Evolutionary conservation across 2,329 filamentous ascomycete genomes (phyloP).

Genomic region (Fusarium phyllophilum): DNA sequence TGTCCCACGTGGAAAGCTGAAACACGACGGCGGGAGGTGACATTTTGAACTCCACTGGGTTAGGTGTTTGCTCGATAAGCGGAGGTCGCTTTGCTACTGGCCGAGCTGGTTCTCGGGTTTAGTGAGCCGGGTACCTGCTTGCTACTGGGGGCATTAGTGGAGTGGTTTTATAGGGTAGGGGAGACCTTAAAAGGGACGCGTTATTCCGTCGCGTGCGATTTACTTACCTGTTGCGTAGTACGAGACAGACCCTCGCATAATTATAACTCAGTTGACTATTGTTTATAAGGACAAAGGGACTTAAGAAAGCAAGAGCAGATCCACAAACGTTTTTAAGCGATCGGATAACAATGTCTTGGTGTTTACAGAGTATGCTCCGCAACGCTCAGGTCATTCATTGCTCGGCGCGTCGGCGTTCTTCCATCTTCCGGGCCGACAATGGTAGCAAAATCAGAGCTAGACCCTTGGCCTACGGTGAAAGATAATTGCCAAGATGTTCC

Average conservation of each 20-base stretch:
- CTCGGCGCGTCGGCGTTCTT: too few relatives aligned
- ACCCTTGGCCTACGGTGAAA: background rate
- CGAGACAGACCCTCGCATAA: background rate
- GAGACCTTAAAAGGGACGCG: background rate
- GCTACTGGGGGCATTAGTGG: background rate
- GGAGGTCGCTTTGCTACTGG: background rate
- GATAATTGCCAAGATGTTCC: background rate
- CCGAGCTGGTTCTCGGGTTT: background rate
- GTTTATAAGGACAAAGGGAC: rapidly evolving
- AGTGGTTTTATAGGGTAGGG: background rate
- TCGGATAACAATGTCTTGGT: rapidly evolving
- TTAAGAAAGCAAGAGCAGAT: rapidly evolving
- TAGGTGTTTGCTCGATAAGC: background rate
- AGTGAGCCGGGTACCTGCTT: background rate
- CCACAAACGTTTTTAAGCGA: background rate
- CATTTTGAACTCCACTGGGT: background rate
- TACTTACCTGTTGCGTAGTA: background rate
- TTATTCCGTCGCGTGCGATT: background rate
- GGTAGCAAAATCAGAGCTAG: too few relatives aligned
- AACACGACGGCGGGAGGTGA: background rate
- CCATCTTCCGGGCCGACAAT: background rate
- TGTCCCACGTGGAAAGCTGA: background rate
- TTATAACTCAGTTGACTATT: background rate
- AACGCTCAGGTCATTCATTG: background rate
- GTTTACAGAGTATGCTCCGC: rapidly evolving